These are phyloP conservation scores for Samsoniella hepiali DNA, from an alignment of 2,329 filamentous ascomycete species.

Conservation along the genomic window DNA sequence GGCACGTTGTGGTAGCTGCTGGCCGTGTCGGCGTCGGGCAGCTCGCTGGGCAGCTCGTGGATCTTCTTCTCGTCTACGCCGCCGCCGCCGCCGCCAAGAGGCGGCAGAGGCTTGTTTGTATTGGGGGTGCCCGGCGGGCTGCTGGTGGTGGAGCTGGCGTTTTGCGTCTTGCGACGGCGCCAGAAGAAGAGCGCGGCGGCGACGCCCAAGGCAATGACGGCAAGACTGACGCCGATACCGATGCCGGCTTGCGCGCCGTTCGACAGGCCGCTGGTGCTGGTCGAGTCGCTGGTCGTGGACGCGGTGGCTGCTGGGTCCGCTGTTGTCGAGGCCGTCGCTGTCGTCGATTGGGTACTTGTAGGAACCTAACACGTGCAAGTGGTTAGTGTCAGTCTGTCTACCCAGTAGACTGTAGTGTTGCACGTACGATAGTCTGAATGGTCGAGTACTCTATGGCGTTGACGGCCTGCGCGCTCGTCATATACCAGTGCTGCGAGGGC, in stretches of 20 bases:
- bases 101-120: background rate
- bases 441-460: conserved; percentile 35
- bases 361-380: background rate
- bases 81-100: background rate
- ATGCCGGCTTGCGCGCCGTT: conserved; percentile 31
- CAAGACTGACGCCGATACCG: conserved; percentile 29
- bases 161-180: conserved; percentile 23
- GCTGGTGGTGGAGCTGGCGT: background rate
- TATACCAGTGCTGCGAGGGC: conserved; percentile 34
- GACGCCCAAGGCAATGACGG: conserved; percentile 25
- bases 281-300: background rate
- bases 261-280: conserved; percentile 24
- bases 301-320: conserved; percentile 6
- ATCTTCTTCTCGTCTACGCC: background rate
- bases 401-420: background rate
- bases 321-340: conserved; percentile 18
- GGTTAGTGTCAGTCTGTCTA: no score
- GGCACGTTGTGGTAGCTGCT: background rate
- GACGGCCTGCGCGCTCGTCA: conserved; percentile 30
- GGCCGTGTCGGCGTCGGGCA: background rate
- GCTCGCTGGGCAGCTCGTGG: background rate
- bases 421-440: conserved; percentile 29
- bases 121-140: background rate
- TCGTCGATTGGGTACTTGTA: conserved; percentile 5
- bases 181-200: conserved; percentile 28